Conservation (phyloP, 164 flowering plant species). For the Stephania cephalantha region DNA sequence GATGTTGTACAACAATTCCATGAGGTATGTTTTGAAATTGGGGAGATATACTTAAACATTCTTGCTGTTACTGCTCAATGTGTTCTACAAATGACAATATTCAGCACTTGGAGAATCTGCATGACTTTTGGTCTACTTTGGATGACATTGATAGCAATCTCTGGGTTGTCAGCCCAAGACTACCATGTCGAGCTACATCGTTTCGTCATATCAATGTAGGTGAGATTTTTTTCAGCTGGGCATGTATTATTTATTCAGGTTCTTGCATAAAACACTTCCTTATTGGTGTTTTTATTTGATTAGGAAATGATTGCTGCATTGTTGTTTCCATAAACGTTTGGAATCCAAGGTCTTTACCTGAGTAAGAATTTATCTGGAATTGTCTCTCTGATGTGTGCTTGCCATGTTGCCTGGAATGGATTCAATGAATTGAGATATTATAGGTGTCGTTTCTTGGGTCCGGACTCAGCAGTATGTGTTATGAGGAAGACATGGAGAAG, state of each 20-base stretch:
- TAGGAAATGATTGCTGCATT: constrained; percentile 57
- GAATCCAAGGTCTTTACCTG: constrained; percentile 61
- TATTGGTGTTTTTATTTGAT: background rate
- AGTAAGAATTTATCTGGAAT: constrained; percentile 37
- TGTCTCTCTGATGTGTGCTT: background rate
- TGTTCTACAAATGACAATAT: constrained; percentile 4
- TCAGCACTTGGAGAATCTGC: constrained; percentile 70
- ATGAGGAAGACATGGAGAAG: constrained; percentile 47
- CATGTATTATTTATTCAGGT: background rate
- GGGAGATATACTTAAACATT: background rate
- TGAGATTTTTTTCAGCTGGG: constrained; percentile 13
- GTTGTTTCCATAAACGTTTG: constrained; percentile 35
- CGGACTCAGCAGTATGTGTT: constrained; percentile 37
- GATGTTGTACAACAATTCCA: constrained; percentile 30
- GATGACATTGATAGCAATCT: constrained; percentile 58
- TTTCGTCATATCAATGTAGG: constrained; percentile 56
- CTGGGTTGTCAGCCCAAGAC: constrained; percentile 43
- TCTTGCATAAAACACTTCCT: background rate
- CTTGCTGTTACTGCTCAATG: background rate
- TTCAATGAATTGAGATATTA: constrained; percentile 15
- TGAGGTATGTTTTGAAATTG: constrained; percentile 31
- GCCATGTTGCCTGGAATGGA: background rate
- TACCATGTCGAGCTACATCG: constrained; percentile 40
- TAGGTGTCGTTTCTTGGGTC: constrained; percentile 75
- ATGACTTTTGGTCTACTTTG: constrained; percentile 64